These are phyloP conservation scores for Chaetomium sp. DNA, from an alignment of 2,329 filamentous ascomycete genomes.

Conservation along the genomic window DNA sequence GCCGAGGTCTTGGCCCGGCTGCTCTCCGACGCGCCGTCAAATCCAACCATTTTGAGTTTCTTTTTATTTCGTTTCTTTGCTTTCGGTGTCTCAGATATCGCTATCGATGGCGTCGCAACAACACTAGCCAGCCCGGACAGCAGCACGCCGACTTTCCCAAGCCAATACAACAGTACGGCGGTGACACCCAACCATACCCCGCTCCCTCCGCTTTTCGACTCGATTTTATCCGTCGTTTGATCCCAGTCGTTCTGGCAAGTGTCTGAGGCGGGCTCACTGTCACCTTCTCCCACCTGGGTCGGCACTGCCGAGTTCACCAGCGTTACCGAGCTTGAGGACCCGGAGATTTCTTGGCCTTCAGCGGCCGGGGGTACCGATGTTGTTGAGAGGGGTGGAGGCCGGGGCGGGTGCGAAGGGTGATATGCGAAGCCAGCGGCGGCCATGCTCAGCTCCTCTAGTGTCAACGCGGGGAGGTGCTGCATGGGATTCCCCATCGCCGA, in stretches of 20 bases:
- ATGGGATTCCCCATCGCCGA: background rate
- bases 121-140: background rate
- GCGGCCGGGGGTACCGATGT: background rate
- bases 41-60: background rate
- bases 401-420: background rate
- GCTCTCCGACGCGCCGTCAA: background rate
- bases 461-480: background rate
- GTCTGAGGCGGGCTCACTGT: background rate
- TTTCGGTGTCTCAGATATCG: background rate
- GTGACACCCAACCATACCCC: slow-evolving; percentile 6
- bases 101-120: background rate
- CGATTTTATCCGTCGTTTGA: background rate
- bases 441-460: slow-evolving; percentile 8
- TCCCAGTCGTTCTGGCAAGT: background rate
- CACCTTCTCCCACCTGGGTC: background rate
- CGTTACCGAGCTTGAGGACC: slow-evolving; percentile 2
- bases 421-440: background rate
- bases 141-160: slow-evolving; percentile 1
- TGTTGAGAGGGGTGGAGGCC: background rate
- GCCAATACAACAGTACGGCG: slow-evolving; percentile 9
- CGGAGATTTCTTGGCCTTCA: background rate
- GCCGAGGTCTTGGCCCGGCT: background rate
- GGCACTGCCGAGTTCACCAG: slow-evolving; percentile 9
- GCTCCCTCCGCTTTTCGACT: background rate
- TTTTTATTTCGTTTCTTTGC: background rate